A percentile compares a stretch with the other conserved stretches of the same genome.
Conservation (phyloP, 1,284 basidiomycete genomes). For the Leccinum angustisporum region DNA sequence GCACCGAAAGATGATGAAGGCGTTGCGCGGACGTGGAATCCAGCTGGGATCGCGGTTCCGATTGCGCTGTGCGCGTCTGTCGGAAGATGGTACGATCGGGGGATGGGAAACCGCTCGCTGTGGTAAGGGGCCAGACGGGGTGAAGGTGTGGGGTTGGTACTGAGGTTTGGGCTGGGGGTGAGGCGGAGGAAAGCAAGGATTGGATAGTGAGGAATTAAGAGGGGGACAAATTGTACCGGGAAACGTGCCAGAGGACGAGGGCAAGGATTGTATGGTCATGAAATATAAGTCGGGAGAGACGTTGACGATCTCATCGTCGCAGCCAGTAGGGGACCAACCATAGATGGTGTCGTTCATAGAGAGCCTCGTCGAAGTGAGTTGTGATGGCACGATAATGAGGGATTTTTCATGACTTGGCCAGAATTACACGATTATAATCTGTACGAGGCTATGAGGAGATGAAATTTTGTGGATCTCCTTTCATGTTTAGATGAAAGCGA, state of each 20-base stretch:
- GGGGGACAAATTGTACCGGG: slow-evolving; percentile 19
- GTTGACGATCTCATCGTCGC: slow-evolving; percentile 31
- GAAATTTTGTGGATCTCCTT: slow-evolving; percentile 2
- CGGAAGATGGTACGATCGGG: slow-evolving; percentile 31
- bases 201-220: slow-evolving; percentile 3
- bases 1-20: slow-evolving; percentile 87
- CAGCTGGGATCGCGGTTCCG: slow-evolving; percentile 51
- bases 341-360: slow-evolving; percentile 9
- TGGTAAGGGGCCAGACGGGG: not conserved
- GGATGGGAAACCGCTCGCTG: not conserved
- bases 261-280: slow-evolving; percentile 11
- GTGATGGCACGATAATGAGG: not conserved
- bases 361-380: not conserved
- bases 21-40: slow-evolving; percentile 82
- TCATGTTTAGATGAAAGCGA: not conserved
- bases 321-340: slow-evolving; percentile 32
- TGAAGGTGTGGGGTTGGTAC: not conserved
- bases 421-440: not conserved
- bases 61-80: slow-evolving; percentile 35
- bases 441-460: not conserved
- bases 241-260: slow-evolving; percentile 3
- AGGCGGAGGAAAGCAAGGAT: not conserved
- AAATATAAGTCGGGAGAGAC: slow-evolving; percentile 20
- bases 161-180: not conserved
- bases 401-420: not conserved